Evolutionary conservation across 768 basidiomycete genomes (phyloP), one percentile per base, ranked within the genome.

Genomic region (Hericium erinaceus): DNA sequence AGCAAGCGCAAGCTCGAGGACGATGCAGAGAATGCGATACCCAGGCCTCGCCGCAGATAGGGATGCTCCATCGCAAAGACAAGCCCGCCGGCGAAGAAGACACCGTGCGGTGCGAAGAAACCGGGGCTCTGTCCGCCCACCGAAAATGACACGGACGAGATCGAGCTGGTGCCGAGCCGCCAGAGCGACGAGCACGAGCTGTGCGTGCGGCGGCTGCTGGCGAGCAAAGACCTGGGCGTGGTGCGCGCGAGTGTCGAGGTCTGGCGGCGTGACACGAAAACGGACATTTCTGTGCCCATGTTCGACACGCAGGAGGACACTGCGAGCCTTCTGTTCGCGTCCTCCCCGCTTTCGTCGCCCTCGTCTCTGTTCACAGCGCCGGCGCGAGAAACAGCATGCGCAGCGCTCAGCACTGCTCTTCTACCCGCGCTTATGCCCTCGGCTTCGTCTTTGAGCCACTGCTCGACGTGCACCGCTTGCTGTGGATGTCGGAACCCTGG

Each of bases 171-270:
- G 8, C 82, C 80, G 20, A 85, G 82, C 50, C 86, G 85, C 61
- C 81, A 85, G 66, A 84, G 83, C 51, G 82, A 85, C 60, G 86
- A 86, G 65, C 71, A 76, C 48, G 84, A 87, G 61, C 70, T 85
- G 51, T 67, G 66, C 48, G 55, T 73, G 9, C 72, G 71, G 39
- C 38, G 37, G n/a, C 63, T 61, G 44, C 39, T 66, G 26, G 55
- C 58, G 2, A 48, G 65, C 38, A 66, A 65, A 26, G 66, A 74
- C 59, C 60, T 64, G 1, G 55, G 57, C 12, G 64, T 65, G 1
- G 66, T 66, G 48, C 71, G 70, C 57, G 69, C 74, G 39, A 72
- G 62, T 55, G 73, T 82, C 11, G 70, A 76, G 54, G 62, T 66
- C 18, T 80, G 81, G 81, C 72, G 74, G 44, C 66, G 68, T 53